A percentile compares a stretch with the other conserved stretches of the same genome.
These are phyloP conservation scores for Stereum hirsutum DNA, from an alignment of 1,284 basidiomycete species.

Conservation along the genomic window DNA sequence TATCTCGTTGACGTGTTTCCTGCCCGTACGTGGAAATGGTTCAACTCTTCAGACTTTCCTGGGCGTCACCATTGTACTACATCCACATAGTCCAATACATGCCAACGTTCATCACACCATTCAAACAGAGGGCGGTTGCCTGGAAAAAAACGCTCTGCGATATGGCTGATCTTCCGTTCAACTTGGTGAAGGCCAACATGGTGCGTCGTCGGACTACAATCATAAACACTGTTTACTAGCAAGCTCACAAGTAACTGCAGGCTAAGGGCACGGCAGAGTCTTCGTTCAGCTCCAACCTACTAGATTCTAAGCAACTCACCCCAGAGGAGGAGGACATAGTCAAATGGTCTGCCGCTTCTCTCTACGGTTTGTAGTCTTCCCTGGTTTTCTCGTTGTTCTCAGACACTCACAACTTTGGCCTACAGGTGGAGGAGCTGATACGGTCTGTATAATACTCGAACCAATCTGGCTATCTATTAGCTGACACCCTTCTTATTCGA, in stretches of 20 bases:
- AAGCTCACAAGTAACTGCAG: slow-evolving; percentile 11
- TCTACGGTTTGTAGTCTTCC: slow-evolving; percentile 16
- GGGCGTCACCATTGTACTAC: neutral
- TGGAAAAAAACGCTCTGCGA: slow-evolving; percentile 14
- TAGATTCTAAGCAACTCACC: slow-evolving; percentile 12
- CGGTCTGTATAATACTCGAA: slow-evolving; percentile 11
- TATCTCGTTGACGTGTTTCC: slow-evolving; percentile 53
- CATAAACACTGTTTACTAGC: neutral
- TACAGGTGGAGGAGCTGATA: slow-evolving; percentile 19
- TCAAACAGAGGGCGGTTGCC: slow-evolving; percentile 13
- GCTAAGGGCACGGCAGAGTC: slow-evolving; percentile 15
- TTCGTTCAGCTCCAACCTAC: slow-evolving; percentile 17
- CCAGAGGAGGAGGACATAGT: slow-evolving; percentile 16
- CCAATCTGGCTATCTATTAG: neutral
- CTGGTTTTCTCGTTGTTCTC: neutral
- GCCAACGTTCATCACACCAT: slow-evolving; percentile 4
- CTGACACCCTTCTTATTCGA: neutral
- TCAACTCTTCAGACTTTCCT: neutral
- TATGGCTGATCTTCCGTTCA: slow-evolving; percentile 17
- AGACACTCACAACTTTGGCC: neutral
- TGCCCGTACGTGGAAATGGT: slow-evolving; percentile 26
- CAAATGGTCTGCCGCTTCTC: slow-evolving; percentile 18
- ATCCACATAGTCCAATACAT: slow-evolving; percentile 2
- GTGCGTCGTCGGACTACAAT: slow-evolving; percentile 7
- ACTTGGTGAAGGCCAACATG: slow-evolving; percentile 18